Percentiles rank a stretch among this genome's conserved stretches.
Evolutionary conservation across 495 filamentous ascomycete genomes (phyloP).

Genomic region (Neurospora tetraspora): DNA sequence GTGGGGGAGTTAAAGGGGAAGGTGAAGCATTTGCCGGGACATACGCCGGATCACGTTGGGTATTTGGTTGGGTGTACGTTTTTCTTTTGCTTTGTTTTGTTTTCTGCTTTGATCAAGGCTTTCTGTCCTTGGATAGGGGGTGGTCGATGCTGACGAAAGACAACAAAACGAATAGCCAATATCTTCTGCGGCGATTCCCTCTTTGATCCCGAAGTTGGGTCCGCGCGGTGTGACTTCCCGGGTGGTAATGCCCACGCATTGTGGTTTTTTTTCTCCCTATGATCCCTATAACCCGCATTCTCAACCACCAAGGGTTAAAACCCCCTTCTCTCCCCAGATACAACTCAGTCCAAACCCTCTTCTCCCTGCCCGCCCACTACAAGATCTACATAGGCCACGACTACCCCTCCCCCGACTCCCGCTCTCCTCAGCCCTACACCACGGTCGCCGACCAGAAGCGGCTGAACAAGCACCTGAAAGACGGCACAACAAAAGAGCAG

Average conservation of each 20-base stretch:
- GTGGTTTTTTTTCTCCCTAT: conserved; percentile 10
- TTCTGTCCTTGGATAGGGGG: background rate
- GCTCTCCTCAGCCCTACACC: conserved; percentile 29
- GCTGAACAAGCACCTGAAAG: conserved; percentile 44
- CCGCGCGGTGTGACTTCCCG: conserved; percentile 52
- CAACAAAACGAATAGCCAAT: conserved; percentile 24
- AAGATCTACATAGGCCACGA: conserved; percentile 45
- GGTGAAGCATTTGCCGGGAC: conserved; percentile 48
- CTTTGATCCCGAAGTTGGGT: conserved; percentile 49
- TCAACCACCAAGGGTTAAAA: background rate
- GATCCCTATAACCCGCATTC: background rate
- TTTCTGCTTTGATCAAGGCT: too few species aligned
- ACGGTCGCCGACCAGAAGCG: conserved; percentile 41
- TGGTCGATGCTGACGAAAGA: background rate
- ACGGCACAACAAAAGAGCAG: conserved; percentile 28
- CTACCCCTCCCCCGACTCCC: conserved; percentile 29
- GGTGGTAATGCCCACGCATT: conserved; percentile 39
- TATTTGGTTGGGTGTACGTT: conserved; percentile 42
- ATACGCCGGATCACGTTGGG: conserved; percentile 53
- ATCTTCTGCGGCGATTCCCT: conserved; percentile 54
- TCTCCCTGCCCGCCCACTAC: conserved; percentile 33
- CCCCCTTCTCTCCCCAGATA: conserved; percentile 1
- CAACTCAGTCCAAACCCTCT: conserved; percentile 33
- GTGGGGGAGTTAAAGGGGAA: conserved; percentile 38
- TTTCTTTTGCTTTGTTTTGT: background rate